Evolutionary conservation across 1,284 basidiomycete genomes (phyloP), one percentile per base, ranked within the genome.

Genomic region (Trichosporon sp.): DNA sequence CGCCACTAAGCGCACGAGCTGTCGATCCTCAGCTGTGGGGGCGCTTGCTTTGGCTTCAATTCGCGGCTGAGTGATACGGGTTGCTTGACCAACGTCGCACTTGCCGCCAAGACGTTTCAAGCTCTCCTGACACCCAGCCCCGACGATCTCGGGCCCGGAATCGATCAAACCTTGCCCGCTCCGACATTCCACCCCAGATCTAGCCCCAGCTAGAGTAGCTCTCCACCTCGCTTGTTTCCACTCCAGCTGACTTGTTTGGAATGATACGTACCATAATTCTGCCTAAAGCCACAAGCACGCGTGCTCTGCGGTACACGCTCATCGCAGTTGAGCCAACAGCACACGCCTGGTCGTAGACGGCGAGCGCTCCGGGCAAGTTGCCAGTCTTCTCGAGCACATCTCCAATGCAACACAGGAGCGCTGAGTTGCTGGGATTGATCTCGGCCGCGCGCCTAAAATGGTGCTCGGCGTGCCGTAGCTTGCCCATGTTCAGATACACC

Each of bases 401-500:
- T 59, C 91, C 92, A 73, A 95, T 88, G 80, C 91, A 94, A 73
- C 91, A 91, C 64, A 94, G 82, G 67, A 96, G 82, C 21, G 96
- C 91, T 21, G 91, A 90, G 78, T 95, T 97, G 69, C 87, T 86
- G 52, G 92, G 90, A 79, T 96, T 92, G 77, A 97, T 94, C 71
- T 90, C 86, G 34, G 88, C 84, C 3, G 95, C 94, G 76, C 89
- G 89, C 70, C 90, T 86, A 82, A 92, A 96, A 81, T 96, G 93
- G 82, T 94, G 96, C 78, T 96, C 92, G 37, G 94, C 93, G 66
- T 94, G 83, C 60, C 89, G 87, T 68, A 90, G 83, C 82, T 94
- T 95, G 81, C 90, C 94, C 85, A 89, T 90, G 71, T 90, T 86
- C 77, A 94, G 84, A 83, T 95, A 97, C 75, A 92, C 95, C 58